A percentile compares a stretch with the other conserved stretches of the same genome.
phyloP scores from a whole-genome alignment of 2,329 filamentous ascomycete genomes.

The Diplodia sapinea region DNA sequence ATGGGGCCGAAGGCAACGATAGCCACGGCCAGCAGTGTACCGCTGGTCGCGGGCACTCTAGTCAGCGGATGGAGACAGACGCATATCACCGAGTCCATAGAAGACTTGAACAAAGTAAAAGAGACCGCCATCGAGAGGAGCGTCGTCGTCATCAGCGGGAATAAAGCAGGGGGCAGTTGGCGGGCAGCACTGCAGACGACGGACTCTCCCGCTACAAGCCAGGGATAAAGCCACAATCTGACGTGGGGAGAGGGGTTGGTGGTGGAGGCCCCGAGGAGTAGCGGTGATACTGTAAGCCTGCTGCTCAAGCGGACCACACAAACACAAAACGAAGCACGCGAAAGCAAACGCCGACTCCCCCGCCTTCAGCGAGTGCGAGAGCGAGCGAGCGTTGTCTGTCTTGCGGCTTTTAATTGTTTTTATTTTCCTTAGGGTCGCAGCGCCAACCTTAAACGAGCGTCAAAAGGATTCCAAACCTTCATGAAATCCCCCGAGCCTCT shows the following conservation, averaged over 20 bases:
- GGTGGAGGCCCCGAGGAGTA: background rate
- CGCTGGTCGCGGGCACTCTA: background rate
- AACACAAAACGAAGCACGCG: background rate
- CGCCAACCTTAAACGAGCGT: constrained; percentile 1
- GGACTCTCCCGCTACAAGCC: background rate
- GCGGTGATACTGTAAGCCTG: background rate
- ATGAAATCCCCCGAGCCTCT: constrained; percentile 16
- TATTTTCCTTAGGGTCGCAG: background rate
- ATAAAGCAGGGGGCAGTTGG: background rate
- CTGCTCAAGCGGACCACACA: background rate
- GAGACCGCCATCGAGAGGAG: background rate
- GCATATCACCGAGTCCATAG: background rate
- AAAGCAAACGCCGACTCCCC: background rate
- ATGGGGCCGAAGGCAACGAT: background rate
- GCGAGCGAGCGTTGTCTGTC: background rate
- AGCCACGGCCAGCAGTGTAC: background rate
- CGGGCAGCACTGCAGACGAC: background rate
- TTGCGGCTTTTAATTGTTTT: background rate
- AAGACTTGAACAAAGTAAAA: background rate
- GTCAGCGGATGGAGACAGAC: background rate
- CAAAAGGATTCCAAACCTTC: background rate
- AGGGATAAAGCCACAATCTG: background rate
- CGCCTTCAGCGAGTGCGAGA: background rate
- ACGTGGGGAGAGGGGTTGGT: background rate
- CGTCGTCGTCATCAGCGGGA: background rate